Percentiles rank a stretch among this genome's conserved stretches.
These are phyloP conservation scores for Leccinum longicurvipes DNA, from an alignment of 768 basidiomycete genomes.

Conservation along the genomic window DNA sequence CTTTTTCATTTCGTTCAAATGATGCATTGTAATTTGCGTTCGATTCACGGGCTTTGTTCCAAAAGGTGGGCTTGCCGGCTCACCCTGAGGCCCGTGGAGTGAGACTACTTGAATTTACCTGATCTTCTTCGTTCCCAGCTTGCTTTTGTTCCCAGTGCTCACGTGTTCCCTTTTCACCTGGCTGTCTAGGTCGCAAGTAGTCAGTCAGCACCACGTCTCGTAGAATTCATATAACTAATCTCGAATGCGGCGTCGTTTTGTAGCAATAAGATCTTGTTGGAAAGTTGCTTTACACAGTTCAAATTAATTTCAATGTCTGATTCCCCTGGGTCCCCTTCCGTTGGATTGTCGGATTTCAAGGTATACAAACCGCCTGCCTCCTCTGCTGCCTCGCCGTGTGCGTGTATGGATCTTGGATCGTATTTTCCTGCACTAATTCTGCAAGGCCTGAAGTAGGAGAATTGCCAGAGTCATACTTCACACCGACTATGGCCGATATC, in stretches of 20 bases:
- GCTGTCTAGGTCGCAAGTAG: not conserved
- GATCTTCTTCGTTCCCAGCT: constrained; percentile 29
- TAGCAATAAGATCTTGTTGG: constrained; percentile 17
- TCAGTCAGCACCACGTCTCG: not conserved
- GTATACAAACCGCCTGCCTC: constrained; percentile 45
- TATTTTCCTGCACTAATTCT: constrained; percentile 3
- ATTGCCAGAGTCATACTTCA: constrained; percentile 73
- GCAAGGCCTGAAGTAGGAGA: constrained; percentile 35
- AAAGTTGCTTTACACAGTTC: constrained; percentile 12
- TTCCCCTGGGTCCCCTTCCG: not conserved
- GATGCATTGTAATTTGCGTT: constrained; percentile 91
- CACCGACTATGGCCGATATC: constrained; percentile 67
- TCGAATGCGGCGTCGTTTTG: not conserved
- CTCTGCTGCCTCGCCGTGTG: constrained; percentile 31
- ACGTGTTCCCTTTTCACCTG: not conserved
- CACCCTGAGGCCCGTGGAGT: constrained; percentile 63
- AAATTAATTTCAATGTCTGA: constrained; percentile 23
- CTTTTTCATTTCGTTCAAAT: constrained; percentile 24
- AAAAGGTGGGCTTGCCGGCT: constrained; percentile 78
- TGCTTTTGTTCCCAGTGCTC: constrained; percentile 2
- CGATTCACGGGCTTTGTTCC: constrained; percentile 58
- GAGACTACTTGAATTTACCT: constrained; percentile 64
- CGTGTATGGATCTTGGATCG: constrained; percentile 19
- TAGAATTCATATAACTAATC: constrained; percentile 5
- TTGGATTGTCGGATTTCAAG: constrained; percentile 37